Evolutionary conservation across 2,329 filamentous ascomycete species (phyloP).

Genomic region (Aureobasidium leucospermi): DNA sequence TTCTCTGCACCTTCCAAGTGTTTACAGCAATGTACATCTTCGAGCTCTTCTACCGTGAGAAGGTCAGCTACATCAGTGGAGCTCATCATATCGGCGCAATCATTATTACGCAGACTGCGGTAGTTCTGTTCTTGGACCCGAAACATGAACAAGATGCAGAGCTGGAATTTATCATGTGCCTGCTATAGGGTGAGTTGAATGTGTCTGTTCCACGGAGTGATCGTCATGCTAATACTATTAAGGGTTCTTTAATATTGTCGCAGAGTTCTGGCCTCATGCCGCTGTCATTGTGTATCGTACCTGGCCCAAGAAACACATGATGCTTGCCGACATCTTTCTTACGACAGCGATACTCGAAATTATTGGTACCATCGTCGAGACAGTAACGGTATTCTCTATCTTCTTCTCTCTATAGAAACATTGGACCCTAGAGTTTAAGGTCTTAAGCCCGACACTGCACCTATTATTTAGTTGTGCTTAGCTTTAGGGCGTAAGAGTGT

Average conservation of each 20-base stretch:
- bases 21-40: conserved; percentile 42
- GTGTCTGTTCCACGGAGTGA: no score
- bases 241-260: conserved; percentile 42
- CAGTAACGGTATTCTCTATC: conserved; percentile 37
- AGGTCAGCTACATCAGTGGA: conserved; percentile 35
- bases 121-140: conserved; percentile 31
- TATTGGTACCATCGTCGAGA: conserved; percentile 34
- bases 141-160: conserved; percentile 26
- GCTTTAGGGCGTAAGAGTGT: conserved; percentile 36
- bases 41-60: conserved; percentile 37
- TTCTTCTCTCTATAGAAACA: conserved; percentile 36
- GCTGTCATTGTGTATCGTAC: conserved; percentile 41
- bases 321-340: conserved; percentile 34
- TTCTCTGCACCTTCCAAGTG: conserved; percentile 35
- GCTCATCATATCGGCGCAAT: conserved; percentile 37
- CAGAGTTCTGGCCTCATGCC: conserved; percentile 40
- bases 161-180: conserved; percentile 33
- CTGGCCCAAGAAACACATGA: conserved; percentile 31
- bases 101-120: conserved; percentile 36
- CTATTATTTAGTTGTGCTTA: conserved; percentile 36
- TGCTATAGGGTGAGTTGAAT: conserved; percentile 32
- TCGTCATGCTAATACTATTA: neutral
- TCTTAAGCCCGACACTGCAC: conserved; percentile 38
- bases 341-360: conserved; percentile 32
- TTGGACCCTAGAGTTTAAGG: conserved; percentile 38